Base-by-base conservation (phyloP, 768 basidiomycete genomes). In the Lentinula boryana region DNA sequence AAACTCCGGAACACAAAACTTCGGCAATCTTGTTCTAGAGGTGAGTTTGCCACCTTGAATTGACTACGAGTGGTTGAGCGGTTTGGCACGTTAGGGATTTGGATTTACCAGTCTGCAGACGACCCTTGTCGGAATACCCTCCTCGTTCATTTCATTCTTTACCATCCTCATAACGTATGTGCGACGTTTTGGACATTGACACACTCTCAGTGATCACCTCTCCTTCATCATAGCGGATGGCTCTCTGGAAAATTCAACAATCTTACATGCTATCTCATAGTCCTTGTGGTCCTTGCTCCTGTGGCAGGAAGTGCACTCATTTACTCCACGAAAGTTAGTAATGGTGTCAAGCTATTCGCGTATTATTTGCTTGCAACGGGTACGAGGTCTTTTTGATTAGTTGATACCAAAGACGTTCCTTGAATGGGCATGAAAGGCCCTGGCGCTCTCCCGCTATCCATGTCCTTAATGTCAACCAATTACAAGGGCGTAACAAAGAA, bases 401-500 rank as follows among this genome's bases (percentile, higher is more conserved):
- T 35, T 16, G 10, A 23, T 23, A 23, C 15, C 3, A 2, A 31
- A 2, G 27, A 27, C 27, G 1, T 27, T 27, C 9, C 5, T 10
- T 50, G 48, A 50, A 23, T 27, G 4, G 0, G 23, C 7, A 10
- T 35, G 50, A 52, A 15, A 52, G 50, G 50, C n/a, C 36, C 53
- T 2, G 53, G 53, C 12, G 53, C 53, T 12, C 53, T 54, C 12
- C 53, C 53, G 18, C 35, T 54, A 40, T 32, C 53, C 32, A 54
- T 54, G 53, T 54, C 53, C 13, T 18, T 54, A 18, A 54, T 54
- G 53, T 6, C 33, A 5, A 54, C 32, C 33, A 54, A 54, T 40
- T 54, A 54, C 53, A 54, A 54, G 53, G 53, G 53, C 5, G 53
- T 54, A 36, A 54, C 53, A 23, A 54, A 54, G 35, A 54, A 54